Conservation (phyloP, 192 early-diverging fungal genomes). For the Entrophospora sp. region DNA sequence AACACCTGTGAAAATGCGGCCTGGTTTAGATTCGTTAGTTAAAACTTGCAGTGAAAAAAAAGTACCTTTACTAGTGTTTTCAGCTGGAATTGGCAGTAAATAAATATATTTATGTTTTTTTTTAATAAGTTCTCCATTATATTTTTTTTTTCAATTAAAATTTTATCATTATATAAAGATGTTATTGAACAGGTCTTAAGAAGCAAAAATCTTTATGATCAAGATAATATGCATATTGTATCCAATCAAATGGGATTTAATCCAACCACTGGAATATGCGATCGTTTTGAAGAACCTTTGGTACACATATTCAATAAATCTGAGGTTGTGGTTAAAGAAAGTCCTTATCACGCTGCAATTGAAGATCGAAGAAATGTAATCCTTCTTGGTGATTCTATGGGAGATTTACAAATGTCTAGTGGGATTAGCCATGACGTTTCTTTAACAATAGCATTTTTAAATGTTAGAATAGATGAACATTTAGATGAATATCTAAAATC, state of each 20-base stretch:
- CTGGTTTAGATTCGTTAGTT: slow-evolving; percentile 34
- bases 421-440: slow-evolving; percentile 48
- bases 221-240: slow-evolving; percentile 55
- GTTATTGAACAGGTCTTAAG: slow-evolving; percentile 51
- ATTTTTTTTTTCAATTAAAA: background rate
- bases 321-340: slow-evolving; percentile 43
- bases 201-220: slow-evolving; percentile 28
- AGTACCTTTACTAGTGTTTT: slow-evolving; percentile 62
- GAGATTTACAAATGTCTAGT: slow-evolving; percentile 60
- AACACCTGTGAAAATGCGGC: slow-evolving; percentile 40
- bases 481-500: slow-evolving; percentile 40
- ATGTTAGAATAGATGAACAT: slow-evolving; percentile 47
- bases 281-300: slow-evolving; percentile 53
- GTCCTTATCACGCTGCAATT: slow-evolving; percentile 34
- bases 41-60: slow-evolving; percentile 19
- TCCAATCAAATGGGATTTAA: slow-evolving; percentile 66
- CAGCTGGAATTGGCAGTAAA: slow-evolving; percentile 49
- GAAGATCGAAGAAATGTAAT: slow-evolving; percentile 50
- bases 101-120: background rate
- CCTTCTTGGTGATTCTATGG: slow-evolving; percentile 61
- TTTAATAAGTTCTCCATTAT: background rate
- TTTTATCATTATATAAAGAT: slow-evolving; percentile 28
- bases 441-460: slow-evolving; percentile 64
- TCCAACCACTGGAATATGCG: slow-evolving; percentile 36
- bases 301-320: slow-evolving; percentile 70